A percentile compares a stretch with the other conserved stretches of the same genome.
Evolutionary conservation across 345 rosid species (phyloP).

Genomic region (Schrenkiella parvula): DNA sequence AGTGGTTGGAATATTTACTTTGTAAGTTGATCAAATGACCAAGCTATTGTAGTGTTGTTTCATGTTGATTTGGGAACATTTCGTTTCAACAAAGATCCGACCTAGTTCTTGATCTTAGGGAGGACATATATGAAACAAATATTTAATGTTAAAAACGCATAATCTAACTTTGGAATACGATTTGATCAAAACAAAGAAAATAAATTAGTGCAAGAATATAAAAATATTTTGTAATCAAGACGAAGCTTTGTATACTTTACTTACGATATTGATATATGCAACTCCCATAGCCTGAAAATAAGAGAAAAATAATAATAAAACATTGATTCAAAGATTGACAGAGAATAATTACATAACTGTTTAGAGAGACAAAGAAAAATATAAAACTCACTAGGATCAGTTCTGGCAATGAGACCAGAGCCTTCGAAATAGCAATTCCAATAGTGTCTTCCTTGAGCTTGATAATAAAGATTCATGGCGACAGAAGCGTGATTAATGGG

Average conservation of each 20-base stretch:
- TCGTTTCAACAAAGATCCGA: neutral
- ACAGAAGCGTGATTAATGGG: constrained; percentile 23
- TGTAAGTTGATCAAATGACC: too few species aligned
- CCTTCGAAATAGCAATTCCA: neutral
- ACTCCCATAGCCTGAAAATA: neutral
- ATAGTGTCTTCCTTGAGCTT: constrained; percentile 15
- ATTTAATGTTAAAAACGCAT: neutral
- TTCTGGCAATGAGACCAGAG: constrained; percentile 8
- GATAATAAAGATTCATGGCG: constrained; percentile 30
- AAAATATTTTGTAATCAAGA: constrained; percentile 1
- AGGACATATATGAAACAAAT: neutral
- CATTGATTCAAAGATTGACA: neutral
- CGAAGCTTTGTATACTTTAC: neutral
- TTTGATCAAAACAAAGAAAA: neutral
- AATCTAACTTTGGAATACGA: neutral
- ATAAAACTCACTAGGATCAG: constrained; percentile 27
- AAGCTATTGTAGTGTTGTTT: neutral
- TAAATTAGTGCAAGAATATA: neutral
- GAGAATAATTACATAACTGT: neutral
- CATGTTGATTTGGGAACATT: too few species aligned
- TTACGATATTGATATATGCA: constrained; percentile 2
- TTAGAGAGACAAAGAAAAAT: neutral
- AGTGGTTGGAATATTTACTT: too few species aligned
- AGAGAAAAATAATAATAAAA: neutral
- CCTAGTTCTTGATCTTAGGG: neutral